A percentile compares a stretch with the other conserved stretches of the same genome.
Conservation (phyloP, 768 basidiomycete species). For the Boletellus emodensis region DNA sequence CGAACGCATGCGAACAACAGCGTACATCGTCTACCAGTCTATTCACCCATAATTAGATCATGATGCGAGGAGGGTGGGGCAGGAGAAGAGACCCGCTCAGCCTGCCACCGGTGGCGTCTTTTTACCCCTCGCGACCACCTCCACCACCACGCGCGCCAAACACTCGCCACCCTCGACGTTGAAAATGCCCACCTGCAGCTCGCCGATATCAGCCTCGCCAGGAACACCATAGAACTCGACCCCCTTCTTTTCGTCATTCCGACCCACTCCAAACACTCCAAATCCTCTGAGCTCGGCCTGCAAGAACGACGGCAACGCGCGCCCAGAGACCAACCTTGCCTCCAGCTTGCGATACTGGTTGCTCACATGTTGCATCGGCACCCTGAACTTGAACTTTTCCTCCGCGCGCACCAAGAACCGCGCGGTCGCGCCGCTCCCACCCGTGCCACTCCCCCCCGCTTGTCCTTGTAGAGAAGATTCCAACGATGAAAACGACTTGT, state of each 20-base stretch:
- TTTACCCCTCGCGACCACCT: constrained; percentile 43
- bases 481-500: constrained; percentile 56
- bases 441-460: constrained; percentile 19
- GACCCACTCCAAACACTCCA: constrained; percentile 15
- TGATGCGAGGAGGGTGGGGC: constrained; percentile 1
- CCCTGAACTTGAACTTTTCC: constrained; percentile 56
- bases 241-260: constrained; percentile 40
- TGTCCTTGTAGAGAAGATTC: constrained; percentile 52
- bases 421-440: background rate
- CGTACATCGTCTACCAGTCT: constrained; percentile 8
- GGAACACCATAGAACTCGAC: constrained; percentile 59
- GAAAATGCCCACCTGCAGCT: constrained; percentile 54
- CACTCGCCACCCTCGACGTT: constrained; percentile 46
- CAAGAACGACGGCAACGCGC: constrained; percentile 53
- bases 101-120: constrained; percentile 20
- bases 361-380: constrained; percentile 35
- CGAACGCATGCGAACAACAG: constrained; percentile 16
- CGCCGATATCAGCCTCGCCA: constrained; percentile 46
- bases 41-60: constrained; percentile 3
- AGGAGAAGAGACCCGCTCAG: constrained; percentile 23
- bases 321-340: constrained; percentile 49
- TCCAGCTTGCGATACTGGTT: constrained; percentile 38
- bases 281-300: constrained; percentile 45
- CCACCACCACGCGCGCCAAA: constrained; percentile 52
- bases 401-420: constrained; percentile 53